Conservation (phyloP, 208 protist genomes). For the Endotrypanum monterogeii region DNA sequence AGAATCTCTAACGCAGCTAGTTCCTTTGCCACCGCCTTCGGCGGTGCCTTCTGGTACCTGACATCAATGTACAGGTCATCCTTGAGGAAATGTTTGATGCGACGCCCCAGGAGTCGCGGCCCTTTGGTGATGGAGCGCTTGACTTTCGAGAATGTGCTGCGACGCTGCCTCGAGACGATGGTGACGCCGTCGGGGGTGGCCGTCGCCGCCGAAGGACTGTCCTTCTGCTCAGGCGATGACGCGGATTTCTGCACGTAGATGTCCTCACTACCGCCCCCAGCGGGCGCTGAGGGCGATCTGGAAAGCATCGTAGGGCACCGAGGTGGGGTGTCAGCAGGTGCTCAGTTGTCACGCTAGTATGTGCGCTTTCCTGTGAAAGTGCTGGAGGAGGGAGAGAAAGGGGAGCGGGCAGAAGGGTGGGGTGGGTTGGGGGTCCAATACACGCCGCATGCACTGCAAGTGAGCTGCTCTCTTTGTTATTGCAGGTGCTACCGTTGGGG, state of each 20-base stretch:
- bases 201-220: neutral
- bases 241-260: neutral
- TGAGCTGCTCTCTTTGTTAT: too few relatives aligned
- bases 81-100: conserved; percentile 66
- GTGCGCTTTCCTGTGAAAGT: neutral
- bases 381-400: too few relatives aligned
- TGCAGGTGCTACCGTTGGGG: too few relatives aligned
- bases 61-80: conserved; percentile 73
- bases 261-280: neutral
- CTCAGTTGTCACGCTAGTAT: neutral
- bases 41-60: conserved; percentile 48
- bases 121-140: conserved; percentile 54
- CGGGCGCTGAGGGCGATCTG: neutral
- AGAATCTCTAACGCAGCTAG: conserved; percentile 63
- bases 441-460: too few relatives aligned
- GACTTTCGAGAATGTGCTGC: conserved; percentile 16
- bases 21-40: conserved; percentile 42
- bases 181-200: conserved; percentile 4
- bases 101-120: conserved; percentile 57
- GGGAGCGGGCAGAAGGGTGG: too few relatives aligned
- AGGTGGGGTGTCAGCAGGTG: neutral
- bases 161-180: conserved; percentile 17
- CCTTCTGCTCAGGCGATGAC: neutral
- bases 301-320: neutral
- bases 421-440: too few relatives aligned